Evolutionary conservation across 805 yeast species (phyloP).

Genomic region (Wickerhamiella kurtzmanii): DNA sequence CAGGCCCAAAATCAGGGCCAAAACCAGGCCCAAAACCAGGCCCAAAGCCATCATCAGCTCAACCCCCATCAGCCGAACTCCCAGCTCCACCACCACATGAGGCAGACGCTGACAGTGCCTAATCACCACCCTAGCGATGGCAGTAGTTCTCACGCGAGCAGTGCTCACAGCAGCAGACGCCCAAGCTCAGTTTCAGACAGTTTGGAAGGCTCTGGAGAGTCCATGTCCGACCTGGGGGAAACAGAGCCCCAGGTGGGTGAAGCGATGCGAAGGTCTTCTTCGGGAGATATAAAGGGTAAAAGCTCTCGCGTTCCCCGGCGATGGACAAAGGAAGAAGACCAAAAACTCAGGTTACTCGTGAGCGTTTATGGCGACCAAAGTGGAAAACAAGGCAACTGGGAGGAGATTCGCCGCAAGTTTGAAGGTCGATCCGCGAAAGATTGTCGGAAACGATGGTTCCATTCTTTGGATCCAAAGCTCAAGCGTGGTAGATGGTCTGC

Average conservation of each 20-base stretch:
- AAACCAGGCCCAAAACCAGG: not conserved
- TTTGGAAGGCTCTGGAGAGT: not conserved
- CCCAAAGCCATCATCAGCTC: not conserved
- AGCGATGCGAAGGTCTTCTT: not conserved
- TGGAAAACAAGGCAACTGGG: slow-evolving; percentile 33
- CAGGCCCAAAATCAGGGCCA: not conserved
- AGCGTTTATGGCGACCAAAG: slow-evolving; percentile 34
- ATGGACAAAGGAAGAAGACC: slow-evolving; percentile 72
- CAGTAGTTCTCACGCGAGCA: not conserved
- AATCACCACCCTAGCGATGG: not conserved
- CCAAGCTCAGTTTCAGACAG: not conserved
- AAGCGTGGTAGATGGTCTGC: slow-evolving; percentile 79
- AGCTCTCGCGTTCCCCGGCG: slow-evolving; percentile 10
- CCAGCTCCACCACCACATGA: not conserved
- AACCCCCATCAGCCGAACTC: not conserved
- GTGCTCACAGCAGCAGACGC: not conserved
- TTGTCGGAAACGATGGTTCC: slow-evolving; percentile 77
- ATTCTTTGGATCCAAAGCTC: slow-evolving; percentile 69
- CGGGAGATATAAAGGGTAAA: not conserved
- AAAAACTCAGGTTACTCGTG: slow-evolving; percentile 31
- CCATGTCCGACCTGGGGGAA: not conserved
- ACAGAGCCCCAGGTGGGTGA: not conserved
- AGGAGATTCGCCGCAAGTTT: slow-evolving; percentile 27
- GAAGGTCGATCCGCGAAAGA: slow-evolving; percentile 54
- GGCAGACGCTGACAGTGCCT: not conserved